Evolutionary conservation across 441 rosid genomes (phyloP).

Genomic region (Gossypium aridum): DNA sequence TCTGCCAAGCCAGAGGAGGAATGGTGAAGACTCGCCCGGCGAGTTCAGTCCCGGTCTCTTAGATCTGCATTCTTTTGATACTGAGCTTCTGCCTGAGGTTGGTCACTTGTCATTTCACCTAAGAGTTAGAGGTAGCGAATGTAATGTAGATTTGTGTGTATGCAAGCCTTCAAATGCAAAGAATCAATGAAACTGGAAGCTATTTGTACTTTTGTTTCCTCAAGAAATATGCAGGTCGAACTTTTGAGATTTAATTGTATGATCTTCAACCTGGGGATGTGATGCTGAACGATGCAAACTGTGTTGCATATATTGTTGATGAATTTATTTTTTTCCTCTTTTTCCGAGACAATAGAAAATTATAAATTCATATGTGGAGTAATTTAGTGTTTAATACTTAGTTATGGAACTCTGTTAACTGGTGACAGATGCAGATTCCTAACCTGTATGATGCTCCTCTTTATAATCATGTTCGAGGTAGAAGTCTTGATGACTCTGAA

Average conservation of each 20-base stretch:
- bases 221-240: neutral
- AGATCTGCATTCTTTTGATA: slow-evolving; percentile 95
- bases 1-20: slow-evolving; percentile 56
- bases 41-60: slow-evolving; percentile 97
- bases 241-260: neutral
- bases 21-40: slow-evolving; percentile 56
- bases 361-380: neutral
- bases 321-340: neutral
- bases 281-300: neutral
- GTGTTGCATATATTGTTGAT: neutral
- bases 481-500: slow-evolving; percentile 84
- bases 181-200: neutral
- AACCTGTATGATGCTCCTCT: slow-evolving; percentile 52
- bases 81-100: slow-evolving; percentile 96
- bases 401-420: slow-evolving; percentile 14
- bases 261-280: neutral
- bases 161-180: neutral
- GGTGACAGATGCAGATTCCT: slow-evolving; percentile 55
- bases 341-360: neutral
- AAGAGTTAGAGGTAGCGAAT: neutral
- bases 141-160: neutral
- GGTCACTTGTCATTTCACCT: neutral
- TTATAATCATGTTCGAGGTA: slow-evolving; percentile 57
- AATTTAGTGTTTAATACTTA: neutral
- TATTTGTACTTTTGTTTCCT: neutral